Base-by-base conservation (phyloP, 352 stramenopile species). In the Globisporangium cylindrosporum region DNA sequence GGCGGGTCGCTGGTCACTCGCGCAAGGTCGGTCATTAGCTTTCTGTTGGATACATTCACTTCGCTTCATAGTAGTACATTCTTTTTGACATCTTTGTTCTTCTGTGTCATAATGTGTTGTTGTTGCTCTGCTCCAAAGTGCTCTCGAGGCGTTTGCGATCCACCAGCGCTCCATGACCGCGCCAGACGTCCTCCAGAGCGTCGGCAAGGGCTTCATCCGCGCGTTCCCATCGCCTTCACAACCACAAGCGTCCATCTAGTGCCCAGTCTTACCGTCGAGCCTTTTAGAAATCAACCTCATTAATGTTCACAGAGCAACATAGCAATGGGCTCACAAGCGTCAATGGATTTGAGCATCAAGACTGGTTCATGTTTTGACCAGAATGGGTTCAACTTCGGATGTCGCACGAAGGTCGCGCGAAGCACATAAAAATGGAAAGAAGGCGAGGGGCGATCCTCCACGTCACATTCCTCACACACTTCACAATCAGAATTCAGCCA, bases 101-200 rank as follows among this genome's bases (percentile, higher is more conserved):
- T 46, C 20, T 27, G 55, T 27, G 0, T 15, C 48, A 9, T 29
- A 22, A 55, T 18, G 2, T 25, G 38, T 22, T 51, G 43, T 10
- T 51, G 0, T 22, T 51, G 41, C 15, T 51, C 1, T 51, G 43
- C 15, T 12, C 18, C 18, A 27, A 9, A 92, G 88, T 43, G 73
- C 81, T 1, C 59, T 70, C 18, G 66, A 88, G 59, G 89, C 91
- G n/a, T 97, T 96, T 70, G 67, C 73, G 7, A 38, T 69, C 57
- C 81, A 95, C 59, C 64, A 78, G 22, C 87, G 91, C 20, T 82
- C 84, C 20, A 97, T 94, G 84, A 97, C 90, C 7, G 81, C 91
- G 0, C 89, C 91, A 0, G 91, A 97, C 64, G 73, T 96, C 20
- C 77, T 97, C 59, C 74, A 88, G 36, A 76, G 72, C 41, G 67